Base-by-base conservation (phyloP, 352 stramenopile species). In the Pythium scleroteichum region DNA sequence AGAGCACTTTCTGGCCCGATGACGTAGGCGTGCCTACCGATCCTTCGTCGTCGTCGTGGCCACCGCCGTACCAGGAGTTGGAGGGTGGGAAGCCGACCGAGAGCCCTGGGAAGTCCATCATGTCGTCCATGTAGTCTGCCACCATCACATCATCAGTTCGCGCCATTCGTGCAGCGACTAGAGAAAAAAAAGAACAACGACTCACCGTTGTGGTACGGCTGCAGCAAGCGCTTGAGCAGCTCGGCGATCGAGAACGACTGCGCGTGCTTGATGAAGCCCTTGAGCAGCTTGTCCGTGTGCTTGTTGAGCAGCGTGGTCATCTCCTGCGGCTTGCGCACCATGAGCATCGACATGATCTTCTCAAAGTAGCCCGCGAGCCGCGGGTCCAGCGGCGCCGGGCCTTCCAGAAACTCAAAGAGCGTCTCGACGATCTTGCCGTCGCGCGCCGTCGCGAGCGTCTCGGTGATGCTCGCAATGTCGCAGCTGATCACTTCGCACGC, bases 401-500 rank as follows among this genome's bases (percentile, higher is more conserved):
- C 71, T 65, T 92, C 83, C 12, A 99, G 71, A 13, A 98, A 88
- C 49, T 82, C 82, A 66, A 99, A 98, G 4, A 99, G 76, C 6
- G 93, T 79, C 53, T 97, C 90, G 13, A 98, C 76, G 38, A 89
- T 92, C 35, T 80, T 74, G 10, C 79, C 79, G 10, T 89, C 70
- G 0, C 59, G 73, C 1, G 68, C 72, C 0, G 58, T 76, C 9
- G 97, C 83, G 13, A 99, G 54, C 17, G 92, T 90, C 65, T 98
- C 87, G 6, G 97, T 90, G 59, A 98, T 97, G 50, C 82, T 87
- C 45, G 88, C 80, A 45, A 98, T 96, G 69, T 99, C 96, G 65
- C 94, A 99, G 77, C 95, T 99, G 53, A 99, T 90, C 46, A 99
- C 92, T 73, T 99, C 96, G 71, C 96, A 99, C 42, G 94, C 82